Evolutionary conservation across 129 eudicot genomes (phyloP).

Genomic region (Pulicaria dysenterica): DNA sequence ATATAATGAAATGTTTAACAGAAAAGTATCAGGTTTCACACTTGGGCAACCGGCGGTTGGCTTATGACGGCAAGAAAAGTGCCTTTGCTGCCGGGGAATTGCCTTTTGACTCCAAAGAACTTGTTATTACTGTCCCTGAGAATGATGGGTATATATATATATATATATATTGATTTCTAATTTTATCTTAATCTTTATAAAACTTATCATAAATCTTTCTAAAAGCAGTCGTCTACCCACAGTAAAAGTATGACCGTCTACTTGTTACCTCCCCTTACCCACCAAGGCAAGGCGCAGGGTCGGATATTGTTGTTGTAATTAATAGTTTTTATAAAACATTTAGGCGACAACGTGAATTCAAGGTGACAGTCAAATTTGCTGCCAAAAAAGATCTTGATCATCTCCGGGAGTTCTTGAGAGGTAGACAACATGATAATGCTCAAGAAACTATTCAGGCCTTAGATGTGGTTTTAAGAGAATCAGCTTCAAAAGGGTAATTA

Average conservation of each 20-base stretch:
- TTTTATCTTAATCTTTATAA: background rate
- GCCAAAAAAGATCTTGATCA: conserved; percentile 50
- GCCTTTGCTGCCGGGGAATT: conserved; percentile 59
- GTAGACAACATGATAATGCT: conserved; percentile 57
- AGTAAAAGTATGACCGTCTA: no score
- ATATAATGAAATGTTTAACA: conserved; percentile 37
- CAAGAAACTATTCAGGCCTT: conserved; percentile 74
- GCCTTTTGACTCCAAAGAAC: conserved; percentile 65
- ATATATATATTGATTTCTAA: background rate
- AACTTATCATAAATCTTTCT: no score
- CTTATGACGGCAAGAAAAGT: conserved; percentile 78
- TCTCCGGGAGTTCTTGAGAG: conserved; percentile 42
- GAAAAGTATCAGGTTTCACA: conserved; percentile 38
- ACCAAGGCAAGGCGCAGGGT: no score
- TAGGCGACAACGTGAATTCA: conserved; percentile 57
- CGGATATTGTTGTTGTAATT: background rate
- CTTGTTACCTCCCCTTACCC: no score
- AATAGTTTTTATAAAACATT: background rate
- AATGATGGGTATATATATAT: conserved; percentile 25
- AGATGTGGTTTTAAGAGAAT: conserved; percentile 67
- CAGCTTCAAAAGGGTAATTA: conserved; percentile 43
- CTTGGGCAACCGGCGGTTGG: conserved; percentile 46
- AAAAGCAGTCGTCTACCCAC: no score
- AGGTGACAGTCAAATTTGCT: conserved; percentile 60
- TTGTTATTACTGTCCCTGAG: conserved; percentile 45